phyloP scores from a whole-genome alignment of 1,139 yeast genomes.

The Yamadazyma friedrichii region DNA sequence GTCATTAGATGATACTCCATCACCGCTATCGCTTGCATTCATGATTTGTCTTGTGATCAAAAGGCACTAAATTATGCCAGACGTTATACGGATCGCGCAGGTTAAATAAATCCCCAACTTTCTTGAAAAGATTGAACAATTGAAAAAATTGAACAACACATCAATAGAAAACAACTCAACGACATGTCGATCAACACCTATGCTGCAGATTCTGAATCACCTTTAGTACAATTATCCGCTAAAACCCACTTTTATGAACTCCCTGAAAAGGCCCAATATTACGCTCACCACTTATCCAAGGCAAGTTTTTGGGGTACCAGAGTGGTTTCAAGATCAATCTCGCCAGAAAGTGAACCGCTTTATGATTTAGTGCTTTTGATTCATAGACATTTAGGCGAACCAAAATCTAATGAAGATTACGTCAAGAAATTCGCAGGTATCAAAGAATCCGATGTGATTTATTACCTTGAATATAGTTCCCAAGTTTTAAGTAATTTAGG shows the following conservation, averaged over 20 bases:
- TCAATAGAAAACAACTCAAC: too few relatives aligned
- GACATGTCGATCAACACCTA: conserved; percentile 16
- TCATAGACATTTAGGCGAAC: conserved; percentile 51
- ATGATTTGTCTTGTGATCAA: too few relatives aligned
- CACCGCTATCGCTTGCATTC: not conserved
- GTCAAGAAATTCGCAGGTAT: conserved; percentile 25
- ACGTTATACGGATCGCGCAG: conserved; percentile 1
- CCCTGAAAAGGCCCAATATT: conserved; percentile 45
- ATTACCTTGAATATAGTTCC: conserved; percentile 73
- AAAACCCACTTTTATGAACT: conserved; percentile 41
- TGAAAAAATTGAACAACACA: too few relatives aligned
- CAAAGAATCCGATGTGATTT: conserved; percentile 33
- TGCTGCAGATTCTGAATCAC: conserved; percentile 44
- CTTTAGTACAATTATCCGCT: conserved; percentile 41
- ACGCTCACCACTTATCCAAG: conserved; percentile 79
- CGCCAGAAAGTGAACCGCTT: conserved; percentile 75
- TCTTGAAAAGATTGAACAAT: too few relatives aligned
- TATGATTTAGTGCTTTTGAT: conserved; percentile 64
- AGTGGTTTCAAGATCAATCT: conserved; percentile 78
- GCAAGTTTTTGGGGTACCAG: conserved; percentile 85
- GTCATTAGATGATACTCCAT: too few relatives aligned
- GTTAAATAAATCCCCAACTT: too few relatives aligned
- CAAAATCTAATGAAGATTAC: conserved; percentile 43
- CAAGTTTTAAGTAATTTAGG: conserved; percentile 82
- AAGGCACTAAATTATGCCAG: not conserved